These are phyloP conservation scores for Stramenopiles sp. DNA, from an alignment of 352 stramenopile genomes.

Conservation along the genomic window DNA sequence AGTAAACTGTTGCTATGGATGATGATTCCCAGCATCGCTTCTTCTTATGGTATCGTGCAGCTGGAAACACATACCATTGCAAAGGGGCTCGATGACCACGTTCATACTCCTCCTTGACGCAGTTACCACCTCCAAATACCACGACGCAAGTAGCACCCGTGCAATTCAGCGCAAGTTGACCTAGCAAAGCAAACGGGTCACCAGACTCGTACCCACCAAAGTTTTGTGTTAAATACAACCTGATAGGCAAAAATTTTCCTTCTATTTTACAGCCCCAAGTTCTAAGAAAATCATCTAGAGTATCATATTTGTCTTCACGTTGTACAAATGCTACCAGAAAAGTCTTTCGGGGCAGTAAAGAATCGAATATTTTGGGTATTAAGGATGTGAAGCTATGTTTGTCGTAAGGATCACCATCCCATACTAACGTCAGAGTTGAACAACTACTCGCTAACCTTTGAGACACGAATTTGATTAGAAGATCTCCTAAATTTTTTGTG, in stretches of 20 bases:
- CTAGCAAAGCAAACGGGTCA: not conserved
- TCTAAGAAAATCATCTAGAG: not conserved
- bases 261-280: no score
- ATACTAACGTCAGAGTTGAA: not conserved
- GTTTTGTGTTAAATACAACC: not conserved
- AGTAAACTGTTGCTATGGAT: not conserved
- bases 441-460: not conserved
- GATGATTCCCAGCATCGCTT: not conserved
- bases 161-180: not conserved
- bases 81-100: not conserved
- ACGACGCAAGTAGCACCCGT: not conserved
- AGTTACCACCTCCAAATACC: not conserved
- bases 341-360: constrained; percentile 1
- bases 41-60: not conserved
- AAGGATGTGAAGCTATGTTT: not conserved
- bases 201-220: not conserved
- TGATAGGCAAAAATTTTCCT: not conserved
- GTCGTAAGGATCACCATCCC: not conserved
- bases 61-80: constrained; percentile 2
- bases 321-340: constrained; percentile 1
- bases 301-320: not conserved
- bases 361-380: not conserved
- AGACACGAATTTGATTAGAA: not conserved
- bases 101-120: not conserved
- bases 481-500: not conserved